Evolutionary conservation across 1,139 yeast genomes (phyloP), one percentile per base, ranked within the genome.

Genomic region (Casaregolazyma suthepensis): DNA sequence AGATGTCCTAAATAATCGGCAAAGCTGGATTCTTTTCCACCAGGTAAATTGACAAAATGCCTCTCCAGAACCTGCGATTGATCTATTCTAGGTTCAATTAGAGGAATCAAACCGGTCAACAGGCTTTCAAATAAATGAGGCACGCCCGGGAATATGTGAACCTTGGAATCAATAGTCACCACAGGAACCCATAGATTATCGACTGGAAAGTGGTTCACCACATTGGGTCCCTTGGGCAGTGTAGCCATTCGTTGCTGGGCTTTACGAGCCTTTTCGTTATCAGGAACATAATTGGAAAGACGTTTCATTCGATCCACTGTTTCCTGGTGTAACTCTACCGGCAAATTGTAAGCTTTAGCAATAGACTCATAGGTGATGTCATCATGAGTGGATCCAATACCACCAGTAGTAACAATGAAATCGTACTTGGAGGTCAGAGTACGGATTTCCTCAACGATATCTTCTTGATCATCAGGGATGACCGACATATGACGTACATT

Each of bases 301-400:
- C 63, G 59, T 20, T 75, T 71, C 95, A 87, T 87, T 56, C 82
- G 72, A 2, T 71, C 75, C 18, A 79, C 83, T 2, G 88, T 82
- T 42, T 77, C 82, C 31, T 71, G 65, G 66, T 88, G 84, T 18
- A 84, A 65, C 44, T 67, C 68, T 54, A 83, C 71, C 0, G 77
- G 77, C 10, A 85, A 67, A 1, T 70, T 70, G 62, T 75, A 88
- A 19, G 87, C 85, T 58, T 77, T 78, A 1, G 90, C 87, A 15
- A 88, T 61, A 5, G 85, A 77, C 51, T 81, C 82, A 66, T 89
- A 88, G 0, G 96, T 87, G 55, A 88, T 84, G 66, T 88, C 96
- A 65, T 88, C 96, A 63, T 88, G 96, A 0, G 96, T 89, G 2
- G 95, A 87, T 0, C 96, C 96, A 57, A 89, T 86, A 10, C 76